These are phyloP conservation scores for Zizania palustris DNA, from an alignment of 202 grass and related monocot species.

Conservation along the genomic window DNA sequence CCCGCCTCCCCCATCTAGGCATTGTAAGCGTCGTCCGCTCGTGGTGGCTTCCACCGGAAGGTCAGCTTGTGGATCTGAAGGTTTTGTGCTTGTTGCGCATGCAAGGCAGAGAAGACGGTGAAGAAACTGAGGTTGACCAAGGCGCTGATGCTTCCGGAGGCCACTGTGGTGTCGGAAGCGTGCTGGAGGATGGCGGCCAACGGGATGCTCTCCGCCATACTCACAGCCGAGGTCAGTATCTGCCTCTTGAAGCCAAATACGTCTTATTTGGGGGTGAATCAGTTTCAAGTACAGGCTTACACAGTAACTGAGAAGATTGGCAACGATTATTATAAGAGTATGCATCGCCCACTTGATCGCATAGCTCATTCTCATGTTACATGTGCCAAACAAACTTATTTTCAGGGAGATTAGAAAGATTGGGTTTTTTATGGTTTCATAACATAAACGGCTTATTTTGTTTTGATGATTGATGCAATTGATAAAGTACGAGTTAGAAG, in stretches of 20 bases:
- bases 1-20: conserved; percentile 24
- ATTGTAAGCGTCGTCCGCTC: background rate
- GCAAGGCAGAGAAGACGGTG: conserved; percentile 66
- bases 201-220: conserved; percentile 74
- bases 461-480: conserved; percentile 92
- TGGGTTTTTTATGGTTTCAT: background rate
- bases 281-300: background rate
- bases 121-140: conserved; percentile 67
- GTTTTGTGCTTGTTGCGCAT: background rate
- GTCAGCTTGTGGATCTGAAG: background rate
- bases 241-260: background rate
- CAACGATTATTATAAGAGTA: background rate
- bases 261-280: background rate
- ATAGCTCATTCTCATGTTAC: background rate
- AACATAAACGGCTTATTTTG: too few species aligned
- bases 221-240: conserved; percentile 64
- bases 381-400: background rate
- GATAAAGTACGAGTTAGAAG: conserved; percentile 78
- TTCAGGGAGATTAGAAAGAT: background rate
- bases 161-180: conserved; percentile 59
- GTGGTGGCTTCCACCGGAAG: background rate
- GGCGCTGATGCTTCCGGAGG: conserved; percentile 70
- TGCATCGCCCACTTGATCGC: background rate
- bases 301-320: background rate
- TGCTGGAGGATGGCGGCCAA: conserved; percentile 72